Evolutionary conservation across 805 yeast species (phyloP).

Genomic region (Blastobotrys attinorum): DNA sequence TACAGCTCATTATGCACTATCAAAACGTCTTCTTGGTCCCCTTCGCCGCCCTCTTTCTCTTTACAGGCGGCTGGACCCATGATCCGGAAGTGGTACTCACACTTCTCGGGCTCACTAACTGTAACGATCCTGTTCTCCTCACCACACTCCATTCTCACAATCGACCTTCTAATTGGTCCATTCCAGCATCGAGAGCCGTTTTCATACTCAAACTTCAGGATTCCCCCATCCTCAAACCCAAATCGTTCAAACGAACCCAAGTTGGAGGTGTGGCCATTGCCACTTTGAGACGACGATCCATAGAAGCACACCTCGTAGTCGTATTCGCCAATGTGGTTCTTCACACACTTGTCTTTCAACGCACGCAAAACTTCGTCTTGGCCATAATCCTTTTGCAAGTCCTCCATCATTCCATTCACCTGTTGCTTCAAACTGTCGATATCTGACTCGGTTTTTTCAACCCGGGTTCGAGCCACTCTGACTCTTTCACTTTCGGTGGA

Average conservation of each 20-base stretch:
- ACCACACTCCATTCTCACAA: constrained; percentile 62
- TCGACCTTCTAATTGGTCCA: constrained; percentile 77
- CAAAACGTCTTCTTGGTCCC: not conserved
- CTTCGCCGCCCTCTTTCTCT: not conserved
- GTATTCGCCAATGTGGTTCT: constrained; percentile 56
- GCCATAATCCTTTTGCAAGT: constrained; percentile 37
- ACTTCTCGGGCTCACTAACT: constrained; percentile 84
- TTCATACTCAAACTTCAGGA: constrained; percentile 35
- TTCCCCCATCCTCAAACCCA: constrained; percentile 25
- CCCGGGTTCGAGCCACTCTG: constrained; percentile 11
- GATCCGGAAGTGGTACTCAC: constrained; percentile 55
- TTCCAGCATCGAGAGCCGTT: constrained; percentile 87
- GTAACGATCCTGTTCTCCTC: constrained; percentile 42
- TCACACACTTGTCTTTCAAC: constrained; percentile 40
- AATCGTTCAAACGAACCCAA: constrained; percentile 40
- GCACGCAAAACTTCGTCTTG: constrained; percentile 59
- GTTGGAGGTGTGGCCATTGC: constrained; percentile 37
- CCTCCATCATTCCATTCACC: constrained; percentile 14
- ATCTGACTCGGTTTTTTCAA: constrained; percentile 14
- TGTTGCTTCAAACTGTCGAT: constrained; percentile 13
- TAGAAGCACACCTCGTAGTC: constrained; percentile 55
- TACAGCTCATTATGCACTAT: constrained; percentile 9
- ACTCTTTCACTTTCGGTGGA: constrained; percentile 12
- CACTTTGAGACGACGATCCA: constrained; percentile 50
- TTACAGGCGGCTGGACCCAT: constrained; percentile 26